Evolutionary conservation across 495 filamentous ascomycete species (phyloP), one percentile per base, ranked within the genome.

Genomic region (Penicillium verhagenii): DNA sequence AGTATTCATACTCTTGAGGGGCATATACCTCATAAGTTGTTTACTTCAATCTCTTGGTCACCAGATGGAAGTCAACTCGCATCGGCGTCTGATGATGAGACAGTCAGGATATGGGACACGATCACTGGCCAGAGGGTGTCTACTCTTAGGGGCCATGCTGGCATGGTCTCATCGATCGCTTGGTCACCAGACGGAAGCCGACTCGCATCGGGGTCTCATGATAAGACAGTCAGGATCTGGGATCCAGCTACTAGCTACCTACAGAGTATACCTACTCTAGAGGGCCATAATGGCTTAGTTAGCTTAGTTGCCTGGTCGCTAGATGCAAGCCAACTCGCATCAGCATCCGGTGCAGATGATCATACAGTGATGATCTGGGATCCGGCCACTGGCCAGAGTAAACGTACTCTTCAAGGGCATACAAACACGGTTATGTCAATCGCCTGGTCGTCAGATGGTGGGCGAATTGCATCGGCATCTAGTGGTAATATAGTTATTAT

Each of bases 41-140:
- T n/a, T n/a, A n/a, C n/a, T n/a, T n/a, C n/a, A n/a, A n/a, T n/a
- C n/a, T n/a, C n/a, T 1, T 13, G 33, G 46, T n/a, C n/a, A n/a
- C n/a, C n/a, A n/a, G n/a, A n/a, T n/a, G n/a, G n/a, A n/a, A n/a
- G n/a, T 46, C n/a, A 35, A 42, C 49, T 48, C 19, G 52, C 52
- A 48, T 54, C 44, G 40, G 52, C 31, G 18, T 54, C 52, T 1
- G 9, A 23, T 3, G 52, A 35, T 35, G 14, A 42, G n/a, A 54
- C 31, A 5, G 52, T 49, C 33, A 40, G 21, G 37, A 54, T 54
- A 29, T 54, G 52, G 44, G 44, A 48, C 16, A 21, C 24, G 29
- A 18, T 24, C 8, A 47, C 24, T 28, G 24, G 24, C 24, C 21
- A 47, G 24, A 28, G 24, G n/a, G 13, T 47, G 18, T 47, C 45